phyloP scores from a whole-genome alignment of 495 filamentous ascomycete species.

The Astrothelium subdiscretum region DNA sequence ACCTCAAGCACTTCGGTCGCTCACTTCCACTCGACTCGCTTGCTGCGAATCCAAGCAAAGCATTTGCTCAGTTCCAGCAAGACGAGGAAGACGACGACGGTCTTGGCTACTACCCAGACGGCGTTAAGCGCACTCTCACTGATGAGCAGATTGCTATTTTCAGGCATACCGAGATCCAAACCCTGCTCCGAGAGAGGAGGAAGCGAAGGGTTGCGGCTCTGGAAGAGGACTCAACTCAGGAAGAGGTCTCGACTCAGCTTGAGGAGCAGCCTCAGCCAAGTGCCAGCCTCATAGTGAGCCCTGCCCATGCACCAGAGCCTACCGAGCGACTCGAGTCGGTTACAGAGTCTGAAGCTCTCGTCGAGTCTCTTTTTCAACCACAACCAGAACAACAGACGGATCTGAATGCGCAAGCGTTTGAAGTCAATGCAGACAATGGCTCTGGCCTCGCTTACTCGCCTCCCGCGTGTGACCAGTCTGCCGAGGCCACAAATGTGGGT shows the following conservation, averaged over 20 bases:
- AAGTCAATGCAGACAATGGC: not conserved
- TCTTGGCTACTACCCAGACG: slow-evolving; percentile 81
- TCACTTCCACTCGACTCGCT: slow-evolving; percentile 7
- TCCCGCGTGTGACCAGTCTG: not conserved
- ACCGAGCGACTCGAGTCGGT: too few species aligned
- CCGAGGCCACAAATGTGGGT: not conserved
- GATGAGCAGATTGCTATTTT: slow-evolving; percentile 88
- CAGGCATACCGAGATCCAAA: slow-evolving; percentile 75
- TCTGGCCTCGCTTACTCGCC: not conserved
- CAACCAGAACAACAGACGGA: too few species aligned
- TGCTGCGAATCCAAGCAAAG: slow-evolving; percentile 31
- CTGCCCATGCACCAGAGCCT: too few species aligned
- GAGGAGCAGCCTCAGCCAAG: not conserved
- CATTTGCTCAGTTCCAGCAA: slow-evolving; percentile 24
- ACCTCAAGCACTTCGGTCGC: slow-evolving; percentile 41
- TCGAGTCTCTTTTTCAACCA: too few species aligned
- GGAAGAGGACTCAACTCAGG: not conserved
- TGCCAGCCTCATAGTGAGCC: not conserved
- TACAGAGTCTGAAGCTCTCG: too few species aligned
- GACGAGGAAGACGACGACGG: slow-evolving; percentile 49
- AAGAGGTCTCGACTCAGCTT: not conserved
- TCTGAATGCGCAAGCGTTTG: too few species aligned
- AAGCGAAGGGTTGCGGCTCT: slow-evolving; percentile 21
- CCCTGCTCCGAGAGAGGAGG: slow-evolving; percentile 45
- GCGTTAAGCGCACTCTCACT: slow-evolving; percentile 81